Evolutionary conservation across 2,329 filamentous ascomycete species (phyloP), one percentile per base, ranked within the genome.

Genomic region (Keithomyces neogunnii): DNA sequence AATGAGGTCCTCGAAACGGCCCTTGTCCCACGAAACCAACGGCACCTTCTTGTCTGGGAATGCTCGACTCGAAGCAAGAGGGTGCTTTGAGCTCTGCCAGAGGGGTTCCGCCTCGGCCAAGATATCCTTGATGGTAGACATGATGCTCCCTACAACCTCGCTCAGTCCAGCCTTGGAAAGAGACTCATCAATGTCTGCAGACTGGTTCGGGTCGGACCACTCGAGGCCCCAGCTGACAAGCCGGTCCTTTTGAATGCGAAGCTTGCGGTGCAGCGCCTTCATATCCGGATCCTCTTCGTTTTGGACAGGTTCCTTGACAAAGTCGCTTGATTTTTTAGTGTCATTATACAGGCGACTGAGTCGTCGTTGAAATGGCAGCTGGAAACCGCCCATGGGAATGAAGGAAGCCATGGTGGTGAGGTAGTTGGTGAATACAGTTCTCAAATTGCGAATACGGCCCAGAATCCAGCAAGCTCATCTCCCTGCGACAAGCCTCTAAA

Each of bases 121-220:
- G 48, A 88, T 88, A 59, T 89, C 86, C 62, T 89, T 88, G 63
- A 91, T 89, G 47, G 86, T 90, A 13, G 80, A 81, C 76, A 92
- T 82, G 60, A 91, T 86, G 64, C 85, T 89, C 52, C 82, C 82
- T 49, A 91, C 87, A 1, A 88, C 80, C 64, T 90, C 86, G 53
- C 84, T 87, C 51, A 91, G 70, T 28, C 87, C 88, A 49, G 85
- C 84, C 63, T 86, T 84, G 60, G 86, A 87, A 7, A 85, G 72
- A 11, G 80, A 81, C 61, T 84, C 81, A 60, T 85, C 82, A 55
- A 91, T 90, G 65, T 88, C 82, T 60, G 81, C 79, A 53, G 83
- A 76, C 61, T 84, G 78, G 57, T 74, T 78, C 13, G 84, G 82
- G 64, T 90, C 86, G 51, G 83, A 87, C 88, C 88, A 92, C 65